Base-by-base conservation (phyloP, 768 basidiomycete species). In the Filobasidium floriforme region DNA sequence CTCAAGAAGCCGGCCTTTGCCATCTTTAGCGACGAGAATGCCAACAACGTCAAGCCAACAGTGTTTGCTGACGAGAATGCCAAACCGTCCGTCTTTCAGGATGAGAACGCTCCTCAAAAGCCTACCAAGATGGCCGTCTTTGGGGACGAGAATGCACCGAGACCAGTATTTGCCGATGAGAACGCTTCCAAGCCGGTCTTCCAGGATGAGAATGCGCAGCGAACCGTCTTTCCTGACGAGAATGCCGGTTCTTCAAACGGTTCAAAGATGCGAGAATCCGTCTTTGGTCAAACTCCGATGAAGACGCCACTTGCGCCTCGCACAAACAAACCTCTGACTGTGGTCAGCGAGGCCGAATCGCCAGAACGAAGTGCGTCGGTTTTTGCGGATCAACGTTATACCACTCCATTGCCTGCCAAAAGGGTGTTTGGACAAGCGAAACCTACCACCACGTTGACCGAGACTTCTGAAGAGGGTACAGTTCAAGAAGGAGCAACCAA, bases 231-330 rank as follows among this genome's bases (percentile, higher is more conserved):
- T 24, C 61, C 66, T 22, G 66, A 62, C 14, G 46, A 61, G 22
- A 49, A 54, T 26, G 66, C 11, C 49, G 43, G 41, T 68, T 37
- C 32, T 37, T 37, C 32, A 9, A 69, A 18, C 12, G 15, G 24
- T 1, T 15, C 24, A 14, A 57, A 24, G 4, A 1, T 28, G 22
- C 19, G 62, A 67, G 73, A 60, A 73, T 75, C 64, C 59, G 66
- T 77, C 51, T 77, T 77, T 65, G 66, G 69, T 29, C 67, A 73
- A n/a, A 74, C 75, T 12, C 75, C 76, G 7, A 74, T 75, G 9
- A 73, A 76, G 52, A 66, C 65, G 15, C 65, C 65, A 15, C 40
- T 66, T 43, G 59, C 57, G 1, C 49, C 49, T 11, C 14, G 46
- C 43, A 11, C 41, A 41, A 11, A 14, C 54, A 73, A 76, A 15